A percentile compares a stretch with the other conserved stretches of the same genome.
Evolutionary conservation across 495 filamentous ascomycete species (phyloP).

Genomic region (Patellaria atrata): DNA sequence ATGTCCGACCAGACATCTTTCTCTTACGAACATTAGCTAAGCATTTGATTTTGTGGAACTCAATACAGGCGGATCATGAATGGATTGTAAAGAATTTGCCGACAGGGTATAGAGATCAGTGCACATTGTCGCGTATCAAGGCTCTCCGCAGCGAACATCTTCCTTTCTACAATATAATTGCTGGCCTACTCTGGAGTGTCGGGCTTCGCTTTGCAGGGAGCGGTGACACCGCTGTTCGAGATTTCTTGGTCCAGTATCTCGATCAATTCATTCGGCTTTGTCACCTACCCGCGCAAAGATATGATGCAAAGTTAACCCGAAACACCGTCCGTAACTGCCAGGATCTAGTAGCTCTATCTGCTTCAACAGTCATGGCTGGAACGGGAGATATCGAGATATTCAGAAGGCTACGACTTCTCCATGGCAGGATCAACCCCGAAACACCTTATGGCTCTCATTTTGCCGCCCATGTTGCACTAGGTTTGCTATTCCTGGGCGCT

Average conservation of each 20-base stretch:
- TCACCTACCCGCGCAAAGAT: slow-evolving; percentile 48
- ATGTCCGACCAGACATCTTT: slow-evolving; percentile 84
- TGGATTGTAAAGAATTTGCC: slow-evolving; percentile 72
- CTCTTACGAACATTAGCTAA: slow-evolving; percentile 80
- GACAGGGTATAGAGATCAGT: slow-evolving; percentile 41
- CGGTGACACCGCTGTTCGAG: slow-evolving; percentile 51
- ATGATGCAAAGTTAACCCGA: slow-evolving; percentile 67
- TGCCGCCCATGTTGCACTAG: slow-evolving; percentile 82
- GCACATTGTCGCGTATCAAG: slow-evolving; percentile 37
- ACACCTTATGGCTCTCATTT: slow-evolving; percentile 88
- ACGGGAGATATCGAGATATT: slow-evolving; percentile 84
- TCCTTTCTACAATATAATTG: slow-evolving; percentile 83
- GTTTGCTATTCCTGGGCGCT: slow-evolving; percentile 78
- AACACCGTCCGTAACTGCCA: slow-evolving; percentile 81
- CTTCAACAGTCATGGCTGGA: slow-evolving; percentile 86
- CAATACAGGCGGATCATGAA: slow-evolving; percentile 49
- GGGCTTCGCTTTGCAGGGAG: slow-evolving; percentile 82
- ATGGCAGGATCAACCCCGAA: slow-evolving; percentile 72
- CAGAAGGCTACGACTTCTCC: slow-evolving; percentile 72
- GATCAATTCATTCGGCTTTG: slow-evolving; percentile 77
- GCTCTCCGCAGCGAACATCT: slow-evolving; percentile 60
- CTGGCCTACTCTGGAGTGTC: slow-evolving; percentile 75
- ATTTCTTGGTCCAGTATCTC: slow-evolving; percentile 70
- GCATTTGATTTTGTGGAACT: slow-evolving; percentile 86
- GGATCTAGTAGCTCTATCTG: slow-evolving; percentile 64